phyloP scores from a whole-genome alignment of 108 stramenopile genomes.

The Epipyxis sp. region DNA sequence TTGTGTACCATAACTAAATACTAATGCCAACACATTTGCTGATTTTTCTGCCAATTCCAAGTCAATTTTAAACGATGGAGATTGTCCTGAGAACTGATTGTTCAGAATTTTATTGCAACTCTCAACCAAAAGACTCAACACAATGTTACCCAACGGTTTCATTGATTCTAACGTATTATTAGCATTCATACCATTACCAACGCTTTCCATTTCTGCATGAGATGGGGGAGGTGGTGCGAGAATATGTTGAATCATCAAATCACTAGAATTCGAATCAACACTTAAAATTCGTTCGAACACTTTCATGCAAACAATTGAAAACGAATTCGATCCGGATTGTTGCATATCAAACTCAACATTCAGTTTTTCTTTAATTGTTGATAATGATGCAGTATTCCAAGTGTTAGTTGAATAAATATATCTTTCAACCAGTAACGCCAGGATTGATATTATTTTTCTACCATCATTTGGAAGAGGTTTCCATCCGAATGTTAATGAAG shows the following conservation, averaged over 20 bases:
- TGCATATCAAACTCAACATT: not conserved
- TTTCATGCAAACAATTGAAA: not conserved
- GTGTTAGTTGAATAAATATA: not conserved
- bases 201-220: not conserved
- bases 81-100: not conserved
- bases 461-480: slow-evolving; percentile 25
- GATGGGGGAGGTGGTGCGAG: slow-evolving; percentile 28
- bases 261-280: not conserved
- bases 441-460: not conserved
- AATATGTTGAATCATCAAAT: not conserved
- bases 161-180: not conserved
- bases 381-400: not conserved
- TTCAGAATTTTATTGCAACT: not conserved
- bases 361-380: not conserved
- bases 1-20: not conserved
- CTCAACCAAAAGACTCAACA: not conserved
- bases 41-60: not conserved
- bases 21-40: not conserved
- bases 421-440: slow-evolving; percentile 17
- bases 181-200: not conserved
- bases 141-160: not conserved
- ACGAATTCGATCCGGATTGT: not conserved
- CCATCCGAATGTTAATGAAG: slow-evolving; percentile 10
- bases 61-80: not conserved
- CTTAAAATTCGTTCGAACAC: slow-evolving; percentile 11